phyloP scores from a whole-genome alignment of 345 rosid species.

The Populus nigra region DNA sequence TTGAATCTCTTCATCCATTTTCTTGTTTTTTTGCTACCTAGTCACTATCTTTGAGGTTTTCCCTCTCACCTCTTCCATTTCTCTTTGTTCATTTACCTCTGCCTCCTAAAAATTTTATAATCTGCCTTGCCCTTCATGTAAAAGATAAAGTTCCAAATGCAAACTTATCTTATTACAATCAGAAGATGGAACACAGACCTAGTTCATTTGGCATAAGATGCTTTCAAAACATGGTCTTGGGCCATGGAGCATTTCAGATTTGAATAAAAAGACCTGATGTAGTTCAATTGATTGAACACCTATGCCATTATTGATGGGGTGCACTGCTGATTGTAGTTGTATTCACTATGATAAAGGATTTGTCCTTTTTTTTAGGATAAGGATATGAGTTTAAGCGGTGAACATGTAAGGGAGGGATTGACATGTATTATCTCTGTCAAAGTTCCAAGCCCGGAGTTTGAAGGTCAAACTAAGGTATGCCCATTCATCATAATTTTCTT shows the following conservation, averaged over 20 bases:
- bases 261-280: neutral
- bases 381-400: conserved; percentile 86
- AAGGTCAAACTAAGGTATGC: conserved; percentile 97
- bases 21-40: neutral
- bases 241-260: neutral
- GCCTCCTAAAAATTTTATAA: neutral
- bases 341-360: conserved; percentile 13
- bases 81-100: neutral
- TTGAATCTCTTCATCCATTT: neutral
- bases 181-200: neutral
- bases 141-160: neutral
- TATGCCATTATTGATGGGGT: neutral
- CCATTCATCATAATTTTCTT: conserved; percentile 11
- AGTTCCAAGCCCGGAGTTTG: conserved; percentile 97
- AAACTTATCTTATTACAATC: neutral
- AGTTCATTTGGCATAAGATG: neutral
- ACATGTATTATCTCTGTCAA: conserved; percentile 94
- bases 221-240: neutral
- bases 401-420: conserved; percentile 96
- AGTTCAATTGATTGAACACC: neutral
- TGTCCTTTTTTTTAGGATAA: conserved; percentile 56
- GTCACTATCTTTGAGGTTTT: neutral
- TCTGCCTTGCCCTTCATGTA: neutral
- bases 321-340: neutral
- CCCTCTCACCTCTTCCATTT: neutral